Evolutionary conservation across 2,329 filamentous ascomycete species (phyloP).

Genomic region (Aquanectria penicillioides): DNA sequence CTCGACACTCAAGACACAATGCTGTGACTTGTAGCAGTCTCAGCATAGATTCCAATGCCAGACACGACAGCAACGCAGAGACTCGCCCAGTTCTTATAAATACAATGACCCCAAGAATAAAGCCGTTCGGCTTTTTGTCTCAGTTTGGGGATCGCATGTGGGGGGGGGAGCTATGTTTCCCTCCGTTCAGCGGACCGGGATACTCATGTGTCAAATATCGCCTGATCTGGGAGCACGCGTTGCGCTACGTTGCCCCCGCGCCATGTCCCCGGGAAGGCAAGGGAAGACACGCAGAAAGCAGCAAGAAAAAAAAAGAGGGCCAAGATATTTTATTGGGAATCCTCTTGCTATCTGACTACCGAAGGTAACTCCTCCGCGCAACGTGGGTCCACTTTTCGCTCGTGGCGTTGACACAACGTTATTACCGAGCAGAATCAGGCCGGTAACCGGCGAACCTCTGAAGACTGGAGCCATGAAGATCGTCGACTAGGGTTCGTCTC

Average conservation of each 20-base stretch:
- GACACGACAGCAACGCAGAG: too few species aligned
- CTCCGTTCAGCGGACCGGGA: neutral
- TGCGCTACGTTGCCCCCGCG: neutral
- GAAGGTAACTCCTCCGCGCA: too few species aligned
- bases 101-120: too few species aligned
- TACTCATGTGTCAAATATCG: slow-evolving; percentile 11
- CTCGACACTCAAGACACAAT: too few species aligned
- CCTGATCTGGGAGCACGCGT: neutral
- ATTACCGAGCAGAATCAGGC: neutral
- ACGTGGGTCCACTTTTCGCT: too few species aligned
- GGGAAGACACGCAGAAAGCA: too few species aligned
- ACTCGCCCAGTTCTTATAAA: too few species aligned
- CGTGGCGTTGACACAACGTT: neutral
- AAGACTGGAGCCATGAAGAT: neutral
- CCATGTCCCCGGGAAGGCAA: too few species aligned
- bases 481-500: neutral
- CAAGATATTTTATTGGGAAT: too few species aligned
- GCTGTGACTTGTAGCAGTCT: too few species aligned
- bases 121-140: neutral
- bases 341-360: too few species aligned
- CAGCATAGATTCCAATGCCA: too few species aligned
- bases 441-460: neutral
- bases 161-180: neutral
- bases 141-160: neutral
- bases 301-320: neutral